Conservation (phyloP, 495 filamentous ascomycete genomes). For the Talaromyces ruber region DNA sequence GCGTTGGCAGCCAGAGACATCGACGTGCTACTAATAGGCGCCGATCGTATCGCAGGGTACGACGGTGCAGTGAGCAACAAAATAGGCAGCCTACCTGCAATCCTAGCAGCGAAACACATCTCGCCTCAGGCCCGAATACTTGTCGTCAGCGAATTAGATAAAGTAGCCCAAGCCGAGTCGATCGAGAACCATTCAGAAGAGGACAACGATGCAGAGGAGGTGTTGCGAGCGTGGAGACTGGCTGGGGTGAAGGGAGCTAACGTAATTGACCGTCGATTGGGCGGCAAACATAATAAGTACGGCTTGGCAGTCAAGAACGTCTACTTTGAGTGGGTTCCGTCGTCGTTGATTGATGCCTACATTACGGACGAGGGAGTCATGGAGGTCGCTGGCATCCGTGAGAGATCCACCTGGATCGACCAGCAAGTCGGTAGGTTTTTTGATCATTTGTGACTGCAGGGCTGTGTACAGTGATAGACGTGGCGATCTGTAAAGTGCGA, state of each 20-base stretch:
- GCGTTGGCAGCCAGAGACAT: slow-evolving; percentile 39
- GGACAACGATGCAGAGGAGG: slow-evolving; percentile 39
- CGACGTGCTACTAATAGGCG: slow-evolving; percentile 51
- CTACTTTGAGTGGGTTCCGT: slow-evolving; percentile 61
- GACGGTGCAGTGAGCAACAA: slow-evolving; percentile 58
- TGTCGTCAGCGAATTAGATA: slow-evolving; percentile 50
- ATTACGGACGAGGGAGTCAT: slow-evolving; percentile 43
- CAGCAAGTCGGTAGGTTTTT: slow-evolving; percentile 23
- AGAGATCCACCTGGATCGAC: slow-evolving; percentile 19
- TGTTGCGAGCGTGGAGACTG: slow-evolving; percentile 37
- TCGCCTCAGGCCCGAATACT: slow-evolving; percentile 35
- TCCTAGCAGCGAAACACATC: slow-evolving; percentile 39
- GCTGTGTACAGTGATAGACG: neutral
- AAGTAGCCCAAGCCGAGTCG: slow-evolving; percentile 42
- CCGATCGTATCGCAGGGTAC: slow-evolving; percentile 46
- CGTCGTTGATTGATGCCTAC: slow-evolving; percentile 43
- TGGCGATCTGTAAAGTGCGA: neutral
- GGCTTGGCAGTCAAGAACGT: slow-evolving; percentile 42
- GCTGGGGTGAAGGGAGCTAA: slow-evolving; percentile 30
- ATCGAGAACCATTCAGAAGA: slow-evolving; percentile 26
- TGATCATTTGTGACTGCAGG: slow-evolving; percentile 15
- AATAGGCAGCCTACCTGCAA: slow-evolving; percentile 50
- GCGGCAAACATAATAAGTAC: no score
- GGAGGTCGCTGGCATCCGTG: slow-evolving; percentile 18
- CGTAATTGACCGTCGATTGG: slow-evolving; percentile 1